Base-by-base conservation (phyloP, 2,329 filamentous ascomycete species). In the Monosporascus sp. region DNA sequence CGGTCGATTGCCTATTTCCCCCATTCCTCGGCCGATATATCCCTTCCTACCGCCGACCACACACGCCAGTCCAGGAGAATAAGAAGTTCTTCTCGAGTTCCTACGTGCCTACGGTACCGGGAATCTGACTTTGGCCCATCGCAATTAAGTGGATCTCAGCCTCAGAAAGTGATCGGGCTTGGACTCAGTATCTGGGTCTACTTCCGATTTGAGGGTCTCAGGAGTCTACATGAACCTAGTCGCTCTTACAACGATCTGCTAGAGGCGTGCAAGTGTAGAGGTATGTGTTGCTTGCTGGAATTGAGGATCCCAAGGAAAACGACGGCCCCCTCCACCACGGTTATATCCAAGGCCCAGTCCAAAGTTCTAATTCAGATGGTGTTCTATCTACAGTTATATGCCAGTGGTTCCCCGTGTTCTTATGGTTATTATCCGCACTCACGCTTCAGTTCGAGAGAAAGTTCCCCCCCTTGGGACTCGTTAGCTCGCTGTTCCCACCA, bases 401-500 rank as follows among this genome's bases (percentile, higher is more conserved):
- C 72, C 73, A 70, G 64, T 60, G 66, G 68, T 66, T 59, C 67
- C 59, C 63, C 68, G 69, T 66, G 61, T 64, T 64, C 64, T 58
- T 60, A 56, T 62, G 64, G 63, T 61, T 61, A 56, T 61, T 59
- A 71, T 72, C 70, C 67, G 71, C 72, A 68, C 69, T 71, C 69
- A 70, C 73, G 73, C 70, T 74, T 70, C 67, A 67, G 62, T 69
- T 73, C 63, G 69, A 71, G 58, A 69, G 52, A 63, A 57, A 56
- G 57, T 72, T 73, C 68, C 66, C 70, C 70, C 67, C 66, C 66
- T 77, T 80, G 77, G 81, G 80, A 84, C 79, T 82, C 81, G 80
- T 84, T 84, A 79, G 73, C 79, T 84, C 81, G 81, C 81, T 78
- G 75, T 77, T 83, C 77, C 80, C 76, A 76, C 75, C 67, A 68